Base-by-base conservation (phyloP, 495 filamentous ascomycete species). In the Penicillium simplicissimum region DNA sequence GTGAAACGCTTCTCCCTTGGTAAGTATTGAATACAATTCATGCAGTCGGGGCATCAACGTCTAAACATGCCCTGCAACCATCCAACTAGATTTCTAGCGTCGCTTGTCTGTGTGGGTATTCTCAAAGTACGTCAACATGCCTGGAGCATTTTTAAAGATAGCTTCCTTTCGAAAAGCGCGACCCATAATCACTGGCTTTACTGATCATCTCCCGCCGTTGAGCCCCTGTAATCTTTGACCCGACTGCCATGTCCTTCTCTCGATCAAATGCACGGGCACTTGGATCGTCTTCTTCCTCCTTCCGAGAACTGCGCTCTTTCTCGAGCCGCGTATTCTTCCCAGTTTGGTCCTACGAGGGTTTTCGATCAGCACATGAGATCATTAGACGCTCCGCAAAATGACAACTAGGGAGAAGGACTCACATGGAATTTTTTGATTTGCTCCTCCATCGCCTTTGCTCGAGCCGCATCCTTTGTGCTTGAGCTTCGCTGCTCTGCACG, bases 251-350 rank as follows among this genome's bases (percentile, higher is more conserved):
- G 74, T 98, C 95, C 80, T 97, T 98, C 76, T 98, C 93, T 48
- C 85, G 81, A 76, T 97, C 92, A 79, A 97, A 98, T 9, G 86
- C 88, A 61, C 95, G 81, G 72, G 85, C 85, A 68, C 90, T 96
- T 23, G 95, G 95, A 72, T 98, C 93, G 78, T 98, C 94, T 33
- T 95, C 91, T 55, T 96, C 92, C 57, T 94, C 91, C 59, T 90
- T 84, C 6, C 64, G 68, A 23, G 71, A 64, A 64, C 84, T 79
- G 59, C 88, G 55, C 13, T 55, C 85, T 63, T 87, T 79, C 55
- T 90, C 85, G 59, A 88, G 83, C 25, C 93, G 76, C 45, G 82
- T 87, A 57, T 80, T 80, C 21, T 85, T 87, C 31, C 90, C 76
- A 62, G 83, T 81, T 60, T 84, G 79, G n/a, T 86, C 83, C 79